These are phyloP conservation scores for Solanum rostratum DNA, from an alignment of 257 asterid species.

Conservation along the genomic window DNA sequence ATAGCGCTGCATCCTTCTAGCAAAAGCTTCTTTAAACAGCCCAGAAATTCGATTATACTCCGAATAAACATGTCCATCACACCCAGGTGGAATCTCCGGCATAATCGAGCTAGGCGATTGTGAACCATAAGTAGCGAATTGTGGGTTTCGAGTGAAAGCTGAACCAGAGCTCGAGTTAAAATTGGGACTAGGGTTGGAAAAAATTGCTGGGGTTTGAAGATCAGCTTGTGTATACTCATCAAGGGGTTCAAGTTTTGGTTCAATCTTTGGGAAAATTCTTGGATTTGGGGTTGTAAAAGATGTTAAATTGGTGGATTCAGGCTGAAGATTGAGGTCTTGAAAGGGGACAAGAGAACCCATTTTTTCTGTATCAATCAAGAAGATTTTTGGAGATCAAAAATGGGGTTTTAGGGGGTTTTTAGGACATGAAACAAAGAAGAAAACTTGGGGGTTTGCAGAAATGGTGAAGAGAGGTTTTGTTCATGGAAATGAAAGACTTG, in stretches of 20 bases:
- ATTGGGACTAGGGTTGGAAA: not conserved
- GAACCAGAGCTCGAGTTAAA: not conserved
- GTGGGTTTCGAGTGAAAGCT: not conserved
- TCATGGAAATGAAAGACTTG: not conserved
- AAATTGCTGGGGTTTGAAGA: not conserved
- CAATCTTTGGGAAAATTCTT: conserved; percentile 22
- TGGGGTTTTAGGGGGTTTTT: not conserved
- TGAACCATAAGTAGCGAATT: not conserved
- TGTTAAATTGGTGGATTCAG: conserved; percentile 5
- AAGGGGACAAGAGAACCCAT: not conserved
- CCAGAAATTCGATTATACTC: conserved; percentile 44
- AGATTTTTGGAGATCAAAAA: not conserved
- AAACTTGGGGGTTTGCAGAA: not conserved
- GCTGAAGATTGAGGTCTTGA: conserved; percentile 20
- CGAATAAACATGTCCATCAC: conserved; percentile 23
- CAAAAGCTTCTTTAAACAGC: conserved; percentile 32
- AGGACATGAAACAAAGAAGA: not conserved
- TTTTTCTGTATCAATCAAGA: not conserved
- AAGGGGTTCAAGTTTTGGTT: conserved; percentile 50
- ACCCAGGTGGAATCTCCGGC: not conserved
- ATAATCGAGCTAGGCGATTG: not conserved
- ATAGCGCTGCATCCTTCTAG: not conserved
- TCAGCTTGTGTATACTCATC: conserved; percentile 25
- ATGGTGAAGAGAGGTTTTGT: not conserved
- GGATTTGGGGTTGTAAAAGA: not conserved